Percentiles rank a stretch among this genome's conserved stretches.
phyloP scores from a whole-genome alignment of 495 filamentous ascomycete genomes.

The Tuber calosporum region DNA sequence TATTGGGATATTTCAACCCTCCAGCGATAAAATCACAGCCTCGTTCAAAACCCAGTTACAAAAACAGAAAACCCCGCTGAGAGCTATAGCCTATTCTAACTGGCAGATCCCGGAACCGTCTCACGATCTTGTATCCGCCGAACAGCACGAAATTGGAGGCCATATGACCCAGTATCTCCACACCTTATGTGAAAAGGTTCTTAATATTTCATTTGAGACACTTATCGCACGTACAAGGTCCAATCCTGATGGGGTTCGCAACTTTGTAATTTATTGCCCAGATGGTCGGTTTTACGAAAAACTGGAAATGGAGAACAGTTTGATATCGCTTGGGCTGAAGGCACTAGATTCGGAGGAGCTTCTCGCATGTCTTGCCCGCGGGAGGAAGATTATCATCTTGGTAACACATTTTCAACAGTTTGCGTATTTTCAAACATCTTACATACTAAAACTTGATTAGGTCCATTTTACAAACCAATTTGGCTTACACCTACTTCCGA shows the following conservation, averaged over 20 bases:
- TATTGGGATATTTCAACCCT: conserved; percentile 38
- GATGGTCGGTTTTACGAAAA: conserved; percentile 30
- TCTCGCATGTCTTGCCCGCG: conserved; percentile 12
- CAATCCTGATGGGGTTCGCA: conserved; percentile 23
- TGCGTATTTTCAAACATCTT: neutral
- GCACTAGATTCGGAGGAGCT: conserved; percentile 23
- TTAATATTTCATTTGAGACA: conserved; percentile 4
- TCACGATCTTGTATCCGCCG: neutral
- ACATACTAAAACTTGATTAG: conserved; percentile 3
- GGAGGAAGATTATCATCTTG: conserved; percentile 19
- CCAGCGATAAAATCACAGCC: conserved; percentile 32
- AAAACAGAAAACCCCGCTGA: conserved; percentile 31
- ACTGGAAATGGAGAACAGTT: conserved; percentile 30
- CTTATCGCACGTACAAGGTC: conserved; percentile 12
- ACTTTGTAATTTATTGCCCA: conserved; percentile 35
- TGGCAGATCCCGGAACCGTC: conserved; percentile 22
- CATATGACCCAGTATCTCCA: conserved; percentile 23
- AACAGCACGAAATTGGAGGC: neutral
- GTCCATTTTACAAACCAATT: conserved; percentile 34
- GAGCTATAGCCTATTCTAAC: conserved; percentile 37
- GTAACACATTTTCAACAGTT: conserved; percentile 11
- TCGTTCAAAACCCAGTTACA: conserved; percentile 39
- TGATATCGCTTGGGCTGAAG: conserved; percentile 17
- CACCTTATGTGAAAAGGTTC: conserved; percentile 22
- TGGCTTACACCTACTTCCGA: conserved; percentile 34